Conservation (phyloP, 495 filamentous ascomycete species). For the Penicillium macrosclerotiorum region DNA sequence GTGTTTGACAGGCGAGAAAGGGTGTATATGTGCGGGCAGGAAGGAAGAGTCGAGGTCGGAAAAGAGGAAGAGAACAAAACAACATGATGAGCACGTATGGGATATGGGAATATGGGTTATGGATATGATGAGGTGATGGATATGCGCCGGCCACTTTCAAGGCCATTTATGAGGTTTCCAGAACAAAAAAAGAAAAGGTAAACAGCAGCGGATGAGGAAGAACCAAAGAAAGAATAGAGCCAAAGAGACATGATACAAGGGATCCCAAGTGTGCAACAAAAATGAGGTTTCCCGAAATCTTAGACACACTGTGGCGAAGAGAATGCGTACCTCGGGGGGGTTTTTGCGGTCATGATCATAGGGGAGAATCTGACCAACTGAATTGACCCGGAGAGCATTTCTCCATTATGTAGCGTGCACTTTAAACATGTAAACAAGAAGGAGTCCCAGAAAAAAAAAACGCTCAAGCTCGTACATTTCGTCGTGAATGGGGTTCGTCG, state of each 20-base stretch:
- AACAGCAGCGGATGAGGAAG: slow-evolving; percentile 5
- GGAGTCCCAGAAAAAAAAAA: slow-evolving; percentile 29
- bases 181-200: slow-evolving; percentile 10
- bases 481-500: slow-evolving; percentile 29
- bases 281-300: slow-evolving; percentile 19
- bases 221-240: slow-evolving; percentile 21
- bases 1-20: not conserved
- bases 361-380: not conserved
- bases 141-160: slow-evolving; percentile 28
- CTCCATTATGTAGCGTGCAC: slow-evolving; percentile 22
- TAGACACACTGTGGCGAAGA: slow-evolving; percentile 17
- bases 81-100: slow-evolving; percentile 8
- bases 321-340: too few species aligned
- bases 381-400: slow-evolving; percentile 2
- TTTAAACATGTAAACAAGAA: slow-evolving; percentile 31
- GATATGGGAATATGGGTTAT: slow-evolving; percentile 9
- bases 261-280: slow-evolving; percentile 15
- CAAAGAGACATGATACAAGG: slow-evolving; percentile 34
- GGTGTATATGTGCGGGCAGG: slow-evolving; percentile 20
- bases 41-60: slow-evolving; percentile 1
- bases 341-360: not conserved
- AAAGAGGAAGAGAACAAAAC: not conserved
- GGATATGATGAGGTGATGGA: slow-evolving; percentile 14
- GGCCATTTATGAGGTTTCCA: slow-evolving; percentile 28
- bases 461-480: slow-evolving; percentile 45